phyloP scores from a whole-genome alignment of 164 flowering plant species.

The Litsea cubeba region DNA sequence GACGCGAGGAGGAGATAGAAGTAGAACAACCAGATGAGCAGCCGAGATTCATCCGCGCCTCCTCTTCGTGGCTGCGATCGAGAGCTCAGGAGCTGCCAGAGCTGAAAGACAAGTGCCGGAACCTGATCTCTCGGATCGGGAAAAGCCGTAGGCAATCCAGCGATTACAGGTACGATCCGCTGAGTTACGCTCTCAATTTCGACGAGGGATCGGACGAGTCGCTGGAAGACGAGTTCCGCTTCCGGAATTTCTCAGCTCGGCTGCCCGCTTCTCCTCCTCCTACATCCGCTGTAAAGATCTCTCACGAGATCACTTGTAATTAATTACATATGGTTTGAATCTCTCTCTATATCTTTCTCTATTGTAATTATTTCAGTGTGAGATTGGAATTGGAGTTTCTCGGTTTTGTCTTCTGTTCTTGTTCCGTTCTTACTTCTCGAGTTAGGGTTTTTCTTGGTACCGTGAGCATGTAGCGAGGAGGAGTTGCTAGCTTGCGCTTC shows the following conservation, averaged over 20 bases:
- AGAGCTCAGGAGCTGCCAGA: slow-evolving; percentile 31
- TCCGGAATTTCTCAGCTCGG: slow-evolving; percentile 31
- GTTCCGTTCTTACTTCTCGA: no score
- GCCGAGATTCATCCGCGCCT: slow-evolving; percentile 17
- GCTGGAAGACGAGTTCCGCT: slow-evolving; percentile 23
- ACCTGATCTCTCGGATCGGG: slow-evolving; percentile 26
- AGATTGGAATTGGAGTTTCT: no score
- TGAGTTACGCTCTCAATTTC: slow-evolving; percentile 55
- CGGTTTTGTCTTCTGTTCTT: no score
- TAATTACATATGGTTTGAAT: not conserved
- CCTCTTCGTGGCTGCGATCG: slow-evolving; percentile 31
- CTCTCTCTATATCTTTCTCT: no score
- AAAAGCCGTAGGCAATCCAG: slow-evolving; percentile 24
- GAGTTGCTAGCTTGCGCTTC: no score
- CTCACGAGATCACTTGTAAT: not conserved
- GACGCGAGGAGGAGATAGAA: not conserved
- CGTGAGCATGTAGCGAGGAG: no score
- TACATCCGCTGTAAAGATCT: not conserved
- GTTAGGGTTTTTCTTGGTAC: no score
- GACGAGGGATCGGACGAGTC: slow-evolving; percentile 30
- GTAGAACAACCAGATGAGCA: not conserved
- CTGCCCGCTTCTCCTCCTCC: slow-evolving; percentile 25
- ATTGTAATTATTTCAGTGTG: no score
- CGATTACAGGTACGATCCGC: slow-evolving; percentile 54
- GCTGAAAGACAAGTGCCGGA: slow-evolving; percentile 27